Evolutionary conservation across 2,329 filamentous ascomycete genomes (phyloP).

Genomic region (Xylariaceae sp.): DNA sequence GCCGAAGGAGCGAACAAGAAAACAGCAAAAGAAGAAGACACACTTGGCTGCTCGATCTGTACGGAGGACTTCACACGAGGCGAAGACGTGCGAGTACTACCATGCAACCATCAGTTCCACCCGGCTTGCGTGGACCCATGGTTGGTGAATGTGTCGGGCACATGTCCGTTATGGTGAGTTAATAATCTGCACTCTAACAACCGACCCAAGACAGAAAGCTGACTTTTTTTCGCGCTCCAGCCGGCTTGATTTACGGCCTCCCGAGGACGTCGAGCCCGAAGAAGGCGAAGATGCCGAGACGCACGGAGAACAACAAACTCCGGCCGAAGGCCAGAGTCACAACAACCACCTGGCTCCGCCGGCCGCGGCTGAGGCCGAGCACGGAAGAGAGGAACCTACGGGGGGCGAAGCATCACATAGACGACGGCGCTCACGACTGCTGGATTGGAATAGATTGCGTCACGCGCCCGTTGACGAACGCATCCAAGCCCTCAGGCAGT

Average conservation of each 20-base stretch:
- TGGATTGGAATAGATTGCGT: slow-evolving; percentile 53
- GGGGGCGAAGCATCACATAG: slow-evolving; percentile 32
- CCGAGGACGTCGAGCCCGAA: slow-evolving; percentile 12
- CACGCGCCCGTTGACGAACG: slow-evolving; percentile 57
- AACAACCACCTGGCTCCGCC: slow-evolving; percentile 10
- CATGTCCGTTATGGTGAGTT: slow-evolving; percentile 62
- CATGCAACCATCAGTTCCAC: slow-evolving; percentile 64
- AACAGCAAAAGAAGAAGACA: slow-evolving; percentile 30
- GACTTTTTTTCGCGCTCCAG: slow-evolving; percentile 29
- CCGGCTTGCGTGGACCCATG: slow-evolving; percentile 64
- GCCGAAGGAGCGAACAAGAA: slow-evolving; percentile 15
- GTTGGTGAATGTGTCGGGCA: slow-evolving; percentile 64
- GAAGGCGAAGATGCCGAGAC: slow-evolving; percentile 7
- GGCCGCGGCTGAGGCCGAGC: slow-evolving; percentile 28
- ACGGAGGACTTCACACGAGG: slow-evolving; percentile 63
- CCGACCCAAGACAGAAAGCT: slow-evolving; percentile 6
- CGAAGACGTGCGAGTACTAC: slow-evolving; percentile 62
- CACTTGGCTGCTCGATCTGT: slow-evolving; percentile 60
- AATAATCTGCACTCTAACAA: not conserved
- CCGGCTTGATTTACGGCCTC: slow-evolving; percentile 49
- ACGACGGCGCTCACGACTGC: slow-evolving; percentile 45
- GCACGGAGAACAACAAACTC: slow-evolving; percentile 6
- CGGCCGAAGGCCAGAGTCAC: slow-evolving; percentile 2
- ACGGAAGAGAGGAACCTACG: slow-evolving; percentile 27
- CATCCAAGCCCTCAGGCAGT: slow-evolving; percentile 52